These are phyloP conservation scores for Lycium ferocissimum DNA, from an alignment of 257 asterid species.

Conservation along the genomic window DNA sequence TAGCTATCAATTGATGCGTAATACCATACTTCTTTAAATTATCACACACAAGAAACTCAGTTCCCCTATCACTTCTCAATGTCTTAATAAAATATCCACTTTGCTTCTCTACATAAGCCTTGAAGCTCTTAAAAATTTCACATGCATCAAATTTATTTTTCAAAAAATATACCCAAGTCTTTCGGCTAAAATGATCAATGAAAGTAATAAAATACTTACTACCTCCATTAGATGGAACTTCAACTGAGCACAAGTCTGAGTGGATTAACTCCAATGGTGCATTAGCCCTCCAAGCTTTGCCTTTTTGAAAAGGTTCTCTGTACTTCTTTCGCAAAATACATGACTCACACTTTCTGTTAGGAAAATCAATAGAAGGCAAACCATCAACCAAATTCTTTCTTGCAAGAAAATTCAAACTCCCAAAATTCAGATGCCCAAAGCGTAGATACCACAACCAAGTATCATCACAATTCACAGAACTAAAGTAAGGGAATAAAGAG, in stretches of 20 bases:
- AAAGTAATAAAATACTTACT: too few species aligned
- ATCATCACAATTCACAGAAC: neutral
- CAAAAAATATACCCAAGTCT: too few species aligned
- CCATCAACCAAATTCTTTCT: conserved; percentile 7
- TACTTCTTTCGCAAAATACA: neutral
- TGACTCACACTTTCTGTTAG: neutral
- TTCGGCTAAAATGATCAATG: too few species aligned
- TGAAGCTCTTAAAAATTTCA: neutral
- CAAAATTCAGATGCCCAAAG: conserved; percentile 19
- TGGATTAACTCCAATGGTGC: neutral
- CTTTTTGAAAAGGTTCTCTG: neutral
- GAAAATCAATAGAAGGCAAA: neutral
- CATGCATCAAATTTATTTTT: conserved; percentile 22
- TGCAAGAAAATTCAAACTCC: neutral
- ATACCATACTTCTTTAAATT: conserved; percentile 15
- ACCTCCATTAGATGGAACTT: too few species aligned
- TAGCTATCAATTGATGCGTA: neutral
- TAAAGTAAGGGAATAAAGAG: neutral
- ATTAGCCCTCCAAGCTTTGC: neutral
- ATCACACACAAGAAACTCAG: neutral
- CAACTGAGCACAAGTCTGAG: neutral
- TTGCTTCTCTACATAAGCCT: conserved; percentile 34
- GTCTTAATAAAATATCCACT: neutral
- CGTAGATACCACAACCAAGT: conserved; percentile 8
- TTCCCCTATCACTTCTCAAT: conserved; percentile 27